phyloP scores from a whole-genome alignment of 148 eudicot species.

The Dysphania ambrosioides region DNA sequence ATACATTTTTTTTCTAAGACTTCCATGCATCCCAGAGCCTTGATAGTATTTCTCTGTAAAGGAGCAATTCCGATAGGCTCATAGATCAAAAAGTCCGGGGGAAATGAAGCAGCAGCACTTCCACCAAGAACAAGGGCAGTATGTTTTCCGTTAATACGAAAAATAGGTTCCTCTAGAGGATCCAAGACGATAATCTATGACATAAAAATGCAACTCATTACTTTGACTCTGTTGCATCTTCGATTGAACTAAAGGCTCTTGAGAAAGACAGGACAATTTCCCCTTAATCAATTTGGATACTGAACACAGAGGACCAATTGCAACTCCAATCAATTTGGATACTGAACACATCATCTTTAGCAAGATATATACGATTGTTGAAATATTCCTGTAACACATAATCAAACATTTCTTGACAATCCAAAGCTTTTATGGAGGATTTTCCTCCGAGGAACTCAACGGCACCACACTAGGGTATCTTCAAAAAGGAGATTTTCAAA shows the following conservation, averaged over 20 bases:
- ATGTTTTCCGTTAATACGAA: conserved; percentile 60
- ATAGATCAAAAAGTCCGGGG: conserved; percentile 60
- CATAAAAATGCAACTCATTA: conserved; percentile 23
- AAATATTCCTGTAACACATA: conserved; percentile 73
- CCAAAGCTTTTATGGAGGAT: conserved; percentile 70
- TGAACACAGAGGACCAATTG: conserved; percentile 58
- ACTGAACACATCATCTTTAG: conserved; percentile 73
- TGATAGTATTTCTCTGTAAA: conserved; percentile 54
- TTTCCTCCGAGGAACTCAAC: conserved; percentile 68
- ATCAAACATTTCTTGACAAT: conserved; percentile 87
- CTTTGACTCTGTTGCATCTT: conserved; percentile 12
- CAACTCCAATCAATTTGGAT: conserved; percentile 80
- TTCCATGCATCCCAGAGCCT: conserved; percentile 64
- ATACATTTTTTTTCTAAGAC: conserved; percentile 69
- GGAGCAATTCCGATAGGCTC: conserved; percentile 39
- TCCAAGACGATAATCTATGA: conserved; percentile 80
- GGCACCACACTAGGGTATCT: conserved; percentile 80
- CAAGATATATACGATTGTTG: conserved; percentile 66
- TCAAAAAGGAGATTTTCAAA: conserved; percentile 77
- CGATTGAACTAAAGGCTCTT: conserved; percentile 4
- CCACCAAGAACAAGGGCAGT: conserved; percentile 97
- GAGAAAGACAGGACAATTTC: conserved; percentile 35
- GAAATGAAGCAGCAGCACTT: conserved; percentile 71
- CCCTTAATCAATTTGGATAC: conserved; percentile 36
- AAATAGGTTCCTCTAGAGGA: conserved; percentile 64